phyloP scores from a whole-genome alignment of 1,139 yeast species.

The Yamadazyma mexicana region DNA sequence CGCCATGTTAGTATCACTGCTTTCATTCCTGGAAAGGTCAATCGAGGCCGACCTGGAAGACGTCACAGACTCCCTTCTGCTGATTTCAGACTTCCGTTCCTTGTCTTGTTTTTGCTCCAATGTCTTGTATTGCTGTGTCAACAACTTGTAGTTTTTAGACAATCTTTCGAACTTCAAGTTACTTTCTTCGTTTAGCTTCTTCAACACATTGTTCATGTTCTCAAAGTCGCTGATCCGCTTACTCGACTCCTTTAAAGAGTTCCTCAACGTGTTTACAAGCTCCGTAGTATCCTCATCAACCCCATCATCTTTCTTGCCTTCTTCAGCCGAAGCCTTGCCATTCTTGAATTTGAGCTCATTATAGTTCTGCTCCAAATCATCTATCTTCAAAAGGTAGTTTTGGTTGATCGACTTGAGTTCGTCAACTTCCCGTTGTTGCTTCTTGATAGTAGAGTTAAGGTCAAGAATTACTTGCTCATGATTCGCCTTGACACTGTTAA shows the following conservation, averaged over 20 bases:
- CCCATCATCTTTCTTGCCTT: background rate
- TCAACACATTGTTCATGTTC: slow-evolving; percentile 54
- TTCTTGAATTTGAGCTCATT: slow-evolving; percentile 24
- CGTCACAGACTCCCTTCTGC: background rate
- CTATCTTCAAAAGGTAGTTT: slow-evolving; percentile 26
- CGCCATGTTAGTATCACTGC: slow-evolving; percentile 48
- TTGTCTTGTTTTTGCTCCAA: slow-evolving; percentile 16
- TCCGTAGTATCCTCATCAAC: slow-evolving; percentile 30
- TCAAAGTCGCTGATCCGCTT: slow-evolving; percentile 56
- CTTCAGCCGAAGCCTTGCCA: background rate
- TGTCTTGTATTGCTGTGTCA: slow-evolving; percentile 58
- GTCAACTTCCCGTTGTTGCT: slow-evolving; percentile 53
- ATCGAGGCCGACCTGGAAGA: slow-evolving; percentile 6
- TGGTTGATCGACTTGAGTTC: slow-evolving; percentile 37
- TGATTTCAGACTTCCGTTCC: background rate
- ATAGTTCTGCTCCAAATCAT: slow-evolving; percentile 42
- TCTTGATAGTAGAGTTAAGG: slow-evolving; percentile 45
- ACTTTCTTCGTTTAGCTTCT: slow-evolving; percentile 67
- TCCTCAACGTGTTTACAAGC: slow-evolving; percentile 50
- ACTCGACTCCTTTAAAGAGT: slow-evolving; percentile 51
- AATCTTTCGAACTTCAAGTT: slow-evolving; percentile 64
- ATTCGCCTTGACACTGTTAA: slow-evolving; percentile 50
- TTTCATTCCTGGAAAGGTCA: slow-evolving; percentile 1
- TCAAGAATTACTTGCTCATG: slow-evolving; percentile 50
- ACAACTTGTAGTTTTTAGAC: slow-evolving; percentile 61